Base-by-base conservation (phyloP, 2,329 filamentous ascomycete genomes). In the Monilinia polystroma region DNA sequence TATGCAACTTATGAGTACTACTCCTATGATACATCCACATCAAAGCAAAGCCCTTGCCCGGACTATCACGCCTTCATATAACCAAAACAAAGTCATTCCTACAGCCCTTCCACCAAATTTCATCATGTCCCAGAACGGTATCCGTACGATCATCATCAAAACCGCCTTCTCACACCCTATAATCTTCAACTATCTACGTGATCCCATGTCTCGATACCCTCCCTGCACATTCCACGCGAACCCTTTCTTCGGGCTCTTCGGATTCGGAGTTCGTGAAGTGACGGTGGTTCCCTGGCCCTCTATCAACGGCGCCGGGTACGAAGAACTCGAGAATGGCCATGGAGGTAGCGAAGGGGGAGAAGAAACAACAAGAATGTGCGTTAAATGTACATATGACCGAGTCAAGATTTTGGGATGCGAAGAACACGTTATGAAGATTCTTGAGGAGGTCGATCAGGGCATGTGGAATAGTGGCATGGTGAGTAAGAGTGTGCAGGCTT, bases 91-190 rank as follows among this genome's bases (percentile, higher is more conserved):
- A n/a, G 16, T 20, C 14, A 38, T 23, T 20, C 38, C 4, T 16
- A 23, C 32, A 47, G 14, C 23, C 8, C 32, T 55, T 4, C 29
- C 43, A 12, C n/a, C 26, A 8, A 56, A 29, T 0, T 63, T 43
- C 6, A 12, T n/a, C 1, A n/a, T 59, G 11, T 5, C 63, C 54
- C 58, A 62, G 12, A 20, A 56, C 35, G 67, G 66, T 1, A 66
- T 64, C n/a, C 41, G 38, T 3, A 66, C 68, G n/a, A 67, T 60
- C 35, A 52, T 32, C 2, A 74, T 75, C 47, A 70, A n/a, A 0
- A 76, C 75, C 0, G 32, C 64, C 0, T 76, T 75, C 60, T 70
- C 69, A 8, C 74, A 76, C 55, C 75, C 75, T 0, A 72, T 76
- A 4, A 67, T 35, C 2, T 76, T 76, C 69, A 74, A 75, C 58